These are phyloP conservation scores for Trichoderma sp. DNA, from an alignment of 2,329 filamentous ascomycete species.

Conservation along the genomic window DNA sequence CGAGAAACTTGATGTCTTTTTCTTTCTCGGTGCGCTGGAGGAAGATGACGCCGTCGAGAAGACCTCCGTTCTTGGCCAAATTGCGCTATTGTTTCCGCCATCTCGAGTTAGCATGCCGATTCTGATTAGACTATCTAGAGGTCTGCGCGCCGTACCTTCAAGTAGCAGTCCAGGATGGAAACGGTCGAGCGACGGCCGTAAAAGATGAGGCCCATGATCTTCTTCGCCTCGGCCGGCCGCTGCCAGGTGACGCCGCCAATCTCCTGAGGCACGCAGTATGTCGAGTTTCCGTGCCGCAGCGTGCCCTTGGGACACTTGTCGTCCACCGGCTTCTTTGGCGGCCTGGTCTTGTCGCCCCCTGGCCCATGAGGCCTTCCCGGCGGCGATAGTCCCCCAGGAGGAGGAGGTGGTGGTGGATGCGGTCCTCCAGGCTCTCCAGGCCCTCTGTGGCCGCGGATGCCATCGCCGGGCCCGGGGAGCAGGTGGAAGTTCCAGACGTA, in stretches of 20 bases:
- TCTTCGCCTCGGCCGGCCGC: slow-evolving; percentile 28
- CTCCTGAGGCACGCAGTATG: slow-evolving; percentile 10
- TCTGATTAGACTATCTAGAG: neutral
- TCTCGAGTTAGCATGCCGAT: slow-evolving; percentile 1
- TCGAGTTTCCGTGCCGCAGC: slow-evolving; percentile 13
- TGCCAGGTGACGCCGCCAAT: slow-evolving; percentile 19
- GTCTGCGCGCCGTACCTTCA: slow-evolving; percentile 37
- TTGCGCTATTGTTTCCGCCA: slow-evolving; percentile 39
- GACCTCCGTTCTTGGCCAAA: slow-evolving; percentile 46
- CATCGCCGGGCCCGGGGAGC: slow-evolving; percentile 9
- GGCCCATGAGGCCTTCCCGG: neutral
- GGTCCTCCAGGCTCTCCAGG: neutral
- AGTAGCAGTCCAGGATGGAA: slow-evolving; percentile 50
- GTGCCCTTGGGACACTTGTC: slow-evolving; percentile 14
- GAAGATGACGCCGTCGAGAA: slow-evolving; percentile 49
- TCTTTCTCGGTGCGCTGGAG: slow-evolving; percentile 45
- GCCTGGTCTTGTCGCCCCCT: neutral
- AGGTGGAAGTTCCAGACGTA: slow-evolving; percentile 25
- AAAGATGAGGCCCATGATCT: slow-evolving; percentile 50
- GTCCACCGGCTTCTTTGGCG: neutral
- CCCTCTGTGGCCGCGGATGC: neutral
- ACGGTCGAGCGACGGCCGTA: slow-evolving; percentile 48
- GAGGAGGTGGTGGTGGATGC: too few species aligned
- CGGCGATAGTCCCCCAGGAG: neutral
- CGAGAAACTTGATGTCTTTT: slow-evolving; percentile 44